phyloP scores from a whole-genome alignment of 768 basidiomycete species.

The Amanita brunnescens region DNA sequence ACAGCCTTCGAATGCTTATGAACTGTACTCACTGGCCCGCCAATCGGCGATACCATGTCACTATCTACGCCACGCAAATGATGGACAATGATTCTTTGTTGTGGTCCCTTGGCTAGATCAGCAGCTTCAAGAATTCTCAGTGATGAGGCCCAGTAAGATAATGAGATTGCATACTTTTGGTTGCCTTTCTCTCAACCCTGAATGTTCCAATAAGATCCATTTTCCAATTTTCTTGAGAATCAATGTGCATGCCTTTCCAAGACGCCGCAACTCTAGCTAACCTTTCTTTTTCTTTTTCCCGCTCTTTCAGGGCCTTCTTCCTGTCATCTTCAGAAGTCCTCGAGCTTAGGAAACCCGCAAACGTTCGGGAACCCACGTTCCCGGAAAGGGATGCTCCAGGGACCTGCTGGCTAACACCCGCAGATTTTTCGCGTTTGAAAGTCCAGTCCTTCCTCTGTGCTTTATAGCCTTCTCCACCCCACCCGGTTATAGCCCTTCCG shows the following conservation, averaged over 20 bases:
- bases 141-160: not conserved
- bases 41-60: slow-evolving; percentile 23
- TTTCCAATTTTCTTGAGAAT: slow-evolving; percentile 58
- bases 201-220: slow-evolving; percentile 57
- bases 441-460: slow-evolving; percentile 44
- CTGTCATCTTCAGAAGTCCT: slow-evolving; percentile 22
- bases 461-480: slow-evolving; percentile 40
- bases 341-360: slow-evolving; percentile 18
- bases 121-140: slow-evolving; percentile 22
- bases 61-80: slow-evolving; percentile 43
- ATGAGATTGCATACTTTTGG: slow-evolving; percentile 25
- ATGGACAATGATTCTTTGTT: slow-evolving; percentile 59
- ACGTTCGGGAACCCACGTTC: not conserved
- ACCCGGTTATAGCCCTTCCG: slow-evolving; percentile 26
- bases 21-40: slow-evolving; percentile 58
- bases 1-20: slow-evolving; percentile 77
- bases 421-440: slow-evolving; percentile 46
- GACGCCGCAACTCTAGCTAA: slow-evolving; percentile 15
- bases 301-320: slow-evolving; percentile 12
- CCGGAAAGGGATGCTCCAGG: not conserved
- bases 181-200: slow-evolving; percentile 44
- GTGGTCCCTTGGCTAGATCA: slow-evolving; percentile 48
- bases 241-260: slow-evolving; percentile 43
- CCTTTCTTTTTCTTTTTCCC: slow-evolving; percentile 8
- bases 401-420: slow-evolving; percentile 13